Percentiles rank a stretch among this genome's conserved stretches.
phyloP scores from a whole-genome alignment of 164 flowering plant species.

The Berberis vulgaris region DNA sequence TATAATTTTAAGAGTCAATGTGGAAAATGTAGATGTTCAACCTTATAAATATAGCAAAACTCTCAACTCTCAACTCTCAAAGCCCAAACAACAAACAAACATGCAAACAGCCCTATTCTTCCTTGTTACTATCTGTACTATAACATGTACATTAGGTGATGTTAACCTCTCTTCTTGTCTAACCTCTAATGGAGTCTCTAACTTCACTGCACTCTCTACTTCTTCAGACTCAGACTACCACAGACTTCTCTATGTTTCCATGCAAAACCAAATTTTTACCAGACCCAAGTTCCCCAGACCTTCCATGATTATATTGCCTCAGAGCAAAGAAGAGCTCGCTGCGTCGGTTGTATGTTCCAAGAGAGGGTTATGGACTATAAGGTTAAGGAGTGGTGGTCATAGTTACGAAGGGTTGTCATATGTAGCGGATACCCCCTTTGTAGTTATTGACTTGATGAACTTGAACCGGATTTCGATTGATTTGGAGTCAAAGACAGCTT shows the following conservation, averaged over 20 bases:
- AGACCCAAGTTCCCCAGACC: conserved; percentile 3
- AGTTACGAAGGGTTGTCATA: conserved; percentile 18
- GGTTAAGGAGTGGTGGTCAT: conserved; percentile 16
- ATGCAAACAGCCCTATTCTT: too few relatives aligned
- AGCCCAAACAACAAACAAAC: too few relatives aligned
- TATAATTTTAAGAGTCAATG: too few relatives aligned
- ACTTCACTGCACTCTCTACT: too few relatives aligned
- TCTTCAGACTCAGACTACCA: conserved; percentile 1
- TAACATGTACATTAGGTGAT: too few relatives aligned
- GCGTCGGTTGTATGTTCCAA: conserved; percentile 3
- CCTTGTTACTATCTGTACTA: too few relatives aligned
- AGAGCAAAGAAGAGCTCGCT: conserved; percentile 7
- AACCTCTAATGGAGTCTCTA: too few relatives aligned
- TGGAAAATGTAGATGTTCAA: too few relatives aligned
- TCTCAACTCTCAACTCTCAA: too few relatives aligned
- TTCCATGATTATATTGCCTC: background rate
- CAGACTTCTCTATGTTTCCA: conserved; percentile 1
- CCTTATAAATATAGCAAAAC: too few relatives aligned
- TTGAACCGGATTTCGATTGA: conserved; percentile 7
- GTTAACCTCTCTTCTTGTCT: too few relatives aligned
- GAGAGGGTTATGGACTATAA: conserved; percentile 7
- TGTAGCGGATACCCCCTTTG: conserved; percentile 11
- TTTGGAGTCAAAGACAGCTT: conserved; percentile 14
- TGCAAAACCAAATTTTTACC: conserved; percentile 12
- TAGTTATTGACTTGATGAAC: conserved; percentile 14